A percentile compares a stretch with the other conserved stretches of the same genome.
phyloP scores from a whole-genome alignment of 2,329 filamentous ascomycete species.

The Ophiognomonia clavigignenti-juglandacearum region DNA sequence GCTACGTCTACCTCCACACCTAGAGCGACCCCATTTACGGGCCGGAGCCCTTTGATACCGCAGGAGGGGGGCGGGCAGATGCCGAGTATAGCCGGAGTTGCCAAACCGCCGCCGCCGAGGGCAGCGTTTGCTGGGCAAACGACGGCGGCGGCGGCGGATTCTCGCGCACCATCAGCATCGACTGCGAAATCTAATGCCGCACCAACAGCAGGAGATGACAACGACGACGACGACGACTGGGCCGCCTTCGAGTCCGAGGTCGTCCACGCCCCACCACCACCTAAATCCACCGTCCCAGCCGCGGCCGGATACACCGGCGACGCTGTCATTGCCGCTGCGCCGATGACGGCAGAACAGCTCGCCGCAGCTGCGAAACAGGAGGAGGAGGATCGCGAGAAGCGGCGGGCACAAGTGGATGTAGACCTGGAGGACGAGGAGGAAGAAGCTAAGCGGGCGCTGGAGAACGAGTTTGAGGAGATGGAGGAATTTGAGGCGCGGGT shows the following conservation, averaged over 20 bases:
- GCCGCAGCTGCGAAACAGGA: slow-evolving; percentile 47
- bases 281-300: slow-evolving; percentile 13
- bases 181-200: too few species aligned
- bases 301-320: slow-evolving; percentile 30
- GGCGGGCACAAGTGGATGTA: slow-evolving; percentile 50
- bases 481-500: slow-evolving; percentile 71
- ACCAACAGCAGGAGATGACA: too few species aligned
- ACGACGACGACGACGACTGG: slow-evolving; percentile 72
- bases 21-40: slow-evolving; percentile 29
- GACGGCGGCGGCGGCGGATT: too few species aligned
- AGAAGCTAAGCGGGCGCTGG: slow-evolving; percentile 67
- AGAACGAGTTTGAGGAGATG: slow-evolving; percentile 81
- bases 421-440: slow-evolving; percentile 65
- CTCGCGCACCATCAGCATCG: neutral
- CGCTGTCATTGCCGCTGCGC: slow-evolving; percentile 64
- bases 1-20: slow-evolving; percentile 37
- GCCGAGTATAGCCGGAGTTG: neutral
- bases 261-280: slow-evolving; percentile 47
- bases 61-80: slow-evolving; percentile 21
- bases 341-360: slow-evolving; percentile 59
- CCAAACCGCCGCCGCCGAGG: slow-evolving; percentile 1
- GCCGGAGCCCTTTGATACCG: slow-evolving; percentile 33
- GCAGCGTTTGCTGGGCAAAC: slow-evolving; percentile 9
- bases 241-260: slow-evolving; percentile 77
- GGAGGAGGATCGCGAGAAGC: slow-evolving; percentile 44